A percentile compares a stretch with the other conserved stretches of the same genome.
Conservation (phyloP, 2,329 filamentous ascomycete genomes). For the Aspergillus nomiae region DNA sequence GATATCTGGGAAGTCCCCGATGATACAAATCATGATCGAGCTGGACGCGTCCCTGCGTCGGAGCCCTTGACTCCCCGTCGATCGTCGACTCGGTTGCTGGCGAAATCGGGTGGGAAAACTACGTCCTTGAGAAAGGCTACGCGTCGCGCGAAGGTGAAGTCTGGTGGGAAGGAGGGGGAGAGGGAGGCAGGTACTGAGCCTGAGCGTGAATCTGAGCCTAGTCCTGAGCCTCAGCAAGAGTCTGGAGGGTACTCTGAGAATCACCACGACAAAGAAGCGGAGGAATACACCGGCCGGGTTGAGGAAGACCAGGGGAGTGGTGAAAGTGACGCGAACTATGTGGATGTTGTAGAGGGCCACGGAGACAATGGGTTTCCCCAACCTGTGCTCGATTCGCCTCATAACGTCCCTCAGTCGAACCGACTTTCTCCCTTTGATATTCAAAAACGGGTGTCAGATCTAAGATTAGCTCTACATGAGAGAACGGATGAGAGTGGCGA, state of each 20-base stretch:
- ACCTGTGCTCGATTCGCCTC: neutral
- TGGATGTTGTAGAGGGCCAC: neutral
- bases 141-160: neutral
- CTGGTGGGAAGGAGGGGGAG: neutral
- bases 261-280: neutral
- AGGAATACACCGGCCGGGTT: neutral
- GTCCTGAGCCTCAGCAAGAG: neutral
- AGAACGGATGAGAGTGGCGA: neutral
- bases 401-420: neutral
- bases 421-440: neutral
- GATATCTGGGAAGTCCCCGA: conserved; percentile 11
- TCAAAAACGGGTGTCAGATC: neutral
- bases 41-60: neutral
- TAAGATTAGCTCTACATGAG: neutral
- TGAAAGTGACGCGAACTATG: neutral
- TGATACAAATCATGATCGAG: conserved; percentile 6
- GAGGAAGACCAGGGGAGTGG: neutral
- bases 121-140: neutral
- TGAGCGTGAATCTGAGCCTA: neutral
- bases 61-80: conserved; percentile 13
- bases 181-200: neutral
- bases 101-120: neutral
- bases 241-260: neutral
- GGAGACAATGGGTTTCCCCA: neutral
- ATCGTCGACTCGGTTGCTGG: conserved; percentile 11